phyloP scores from a whole-genome alignment of 192 early-diverging fungal species.

The Backusella psychrophila region DNA sequence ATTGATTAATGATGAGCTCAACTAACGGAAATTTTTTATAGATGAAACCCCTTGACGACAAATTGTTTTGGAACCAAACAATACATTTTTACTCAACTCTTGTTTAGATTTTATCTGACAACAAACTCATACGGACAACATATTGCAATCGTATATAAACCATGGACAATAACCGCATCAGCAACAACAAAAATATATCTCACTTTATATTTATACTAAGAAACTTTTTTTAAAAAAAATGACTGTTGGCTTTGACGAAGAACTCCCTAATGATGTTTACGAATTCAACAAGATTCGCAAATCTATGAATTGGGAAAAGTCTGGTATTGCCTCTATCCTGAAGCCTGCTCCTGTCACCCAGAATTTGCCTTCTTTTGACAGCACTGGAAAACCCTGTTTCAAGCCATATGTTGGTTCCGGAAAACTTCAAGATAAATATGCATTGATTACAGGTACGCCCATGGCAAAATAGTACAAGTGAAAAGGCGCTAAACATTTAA shows the following conservation, averaged over 20 bases:
- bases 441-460: constrained; percentile 41
- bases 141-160: neutral
- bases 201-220: neutral
- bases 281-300: constrained; percentile 35
- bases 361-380: constrained; percentile 40
- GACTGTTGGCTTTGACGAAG: constrained; percentile 38
- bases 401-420: constrained; percentile 42
- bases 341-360: constrained; percentile 41
- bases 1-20: neutral
- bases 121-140: neutral
- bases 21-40: constrained; percentile 1
- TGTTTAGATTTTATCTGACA: neutral
- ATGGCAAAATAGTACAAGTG: neutral
- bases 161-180: neutral
- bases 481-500: neutral
- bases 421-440: constrained; percentile 47
- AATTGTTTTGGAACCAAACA: neutral
- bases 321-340: constrained; percentile 32
- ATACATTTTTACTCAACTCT: neutral
- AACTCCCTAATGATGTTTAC: constrained; percentile 34
- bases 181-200: neutral
- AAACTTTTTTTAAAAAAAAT: constrained; percentile 16
- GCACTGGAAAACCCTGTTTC: constrained; percentile 30
- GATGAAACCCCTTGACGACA: constrained; percentile 4
- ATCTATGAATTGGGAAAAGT: constrained; percentile 28